Conservation (phyloP, 371 early-diverging fungal genomes). For the Rhizopus delemar region DNA sequence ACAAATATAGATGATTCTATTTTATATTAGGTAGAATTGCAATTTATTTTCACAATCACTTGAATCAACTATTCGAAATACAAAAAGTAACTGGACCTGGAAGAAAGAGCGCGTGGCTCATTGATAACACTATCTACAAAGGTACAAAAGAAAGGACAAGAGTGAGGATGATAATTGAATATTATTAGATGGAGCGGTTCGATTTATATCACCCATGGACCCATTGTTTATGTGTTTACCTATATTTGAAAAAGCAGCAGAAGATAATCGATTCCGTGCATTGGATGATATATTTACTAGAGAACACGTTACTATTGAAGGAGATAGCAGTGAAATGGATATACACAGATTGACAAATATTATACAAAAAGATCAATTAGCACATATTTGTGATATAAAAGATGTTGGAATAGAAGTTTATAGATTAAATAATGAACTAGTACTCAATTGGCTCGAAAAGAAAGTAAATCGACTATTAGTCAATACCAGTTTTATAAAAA, state of each 20-base stretch:
- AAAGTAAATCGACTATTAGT: conserved; percentile 21
- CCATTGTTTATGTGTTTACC: conserved; percentile 32
- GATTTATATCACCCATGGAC: conserved; percentile 29
- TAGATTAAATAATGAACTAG: conserved; percentile 18
- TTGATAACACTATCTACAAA: conserved; percentile 19
- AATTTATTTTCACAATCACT: conserved; percentile 21
- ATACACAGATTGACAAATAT: conserved; percentile 26
- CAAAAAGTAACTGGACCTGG: conserved; percentile 30
- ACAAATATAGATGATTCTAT: background rate
- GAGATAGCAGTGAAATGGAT: conserved; percentile 11
- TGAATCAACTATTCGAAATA: conserved; percentile 22
- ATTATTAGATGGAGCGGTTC: conserved; percentile 24
- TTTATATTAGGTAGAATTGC: conserved; percentile 2
- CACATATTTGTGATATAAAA: conserved; percentile 30
- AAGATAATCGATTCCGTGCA: conserved; percentile 9
- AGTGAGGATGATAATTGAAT: background rate
- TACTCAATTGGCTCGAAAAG: conserved; percentile 21
- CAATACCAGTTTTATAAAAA: conserved; percentile 6
- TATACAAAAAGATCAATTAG: conserved; percentile 14
- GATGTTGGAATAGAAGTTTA: conserved; percentile 26
- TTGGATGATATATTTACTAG: conserved; percentile 30
- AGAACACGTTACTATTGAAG: conserved; percentile 16
- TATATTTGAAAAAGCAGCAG: conserved; percentile 14
- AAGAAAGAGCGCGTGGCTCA: conserved; percentile 25
- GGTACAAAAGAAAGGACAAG: conserved; percentile 1